Evolutionary conservation across 164 flowering plant species (phyloP), one percentile per base, ranked within the genome.

Genomic region (Berberis thunbergii): DNA sequence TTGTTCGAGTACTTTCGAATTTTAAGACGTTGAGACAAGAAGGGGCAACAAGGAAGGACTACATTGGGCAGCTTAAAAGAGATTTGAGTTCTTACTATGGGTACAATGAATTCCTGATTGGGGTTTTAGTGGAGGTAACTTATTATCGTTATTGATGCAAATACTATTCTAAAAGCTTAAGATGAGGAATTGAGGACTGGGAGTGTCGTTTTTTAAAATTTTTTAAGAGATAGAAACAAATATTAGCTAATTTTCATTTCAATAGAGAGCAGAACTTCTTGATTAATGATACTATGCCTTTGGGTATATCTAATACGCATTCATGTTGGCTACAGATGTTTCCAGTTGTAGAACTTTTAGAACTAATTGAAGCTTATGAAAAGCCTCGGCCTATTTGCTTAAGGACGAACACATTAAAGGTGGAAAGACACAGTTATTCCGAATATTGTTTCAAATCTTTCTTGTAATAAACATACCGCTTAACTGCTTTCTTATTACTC

Each of bases 401-500:
- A 45, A 76, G 98, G n/a, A 84, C 98, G 40, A 92, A 92, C 78
- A 87, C 98, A 39, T 74, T 92, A 57, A 89, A 86, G 96, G 98
- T 89, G 54, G 57, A 49, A 57, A 46, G 2, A 13, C 49, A 5
- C 4, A 9, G 2, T 13, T 45, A 26, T 12, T 38, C 13, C 4
- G 26, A 39, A 38, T 57, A 3, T 42, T 61, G 45, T 8, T 65
- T 49, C 9, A 57, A 26, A 1, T 57, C 4, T 39, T 41, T 41
- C 6, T 12, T 54, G 1, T 1, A 42, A 26, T 54, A 11, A n/a
- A 3, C 48, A 12, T 1, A 41, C 4, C 11, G 43, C 41, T 59
- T 26, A 48, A 60, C 7, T 12, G 9, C 10, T 60, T 56, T 59
- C 13, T 66, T 41, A 58, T 55, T 61, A 50, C 63, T 42, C 26